Evolutionary conservation across 495 filamentous ascomycete species (phyloP).

Genomic region (Viridothelium virens): DNA sequence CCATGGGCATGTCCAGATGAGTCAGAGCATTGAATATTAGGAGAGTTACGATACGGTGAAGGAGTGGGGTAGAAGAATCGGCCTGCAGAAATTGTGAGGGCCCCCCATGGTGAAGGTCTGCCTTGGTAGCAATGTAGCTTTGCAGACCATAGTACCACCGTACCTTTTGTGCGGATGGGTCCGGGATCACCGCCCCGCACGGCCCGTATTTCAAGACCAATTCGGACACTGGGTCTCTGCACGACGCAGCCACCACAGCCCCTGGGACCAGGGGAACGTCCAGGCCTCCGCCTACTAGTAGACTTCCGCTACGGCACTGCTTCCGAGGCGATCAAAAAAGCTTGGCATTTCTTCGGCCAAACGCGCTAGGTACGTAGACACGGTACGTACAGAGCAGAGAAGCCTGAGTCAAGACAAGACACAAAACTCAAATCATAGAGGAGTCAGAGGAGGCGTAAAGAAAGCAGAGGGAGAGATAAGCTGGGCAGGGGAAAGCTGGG

Average conservation of each 20-base stretch:
- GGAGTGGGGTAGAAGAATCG: background rate
- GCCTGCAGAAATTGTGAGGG: background rate
- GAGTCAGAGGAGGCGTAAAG: background rate
- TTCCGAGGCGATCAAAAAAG: background rate
- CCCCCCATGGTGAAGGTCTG: background rate
- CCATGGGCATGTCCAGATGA: background rate
- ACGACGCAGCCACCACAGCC: background rate
- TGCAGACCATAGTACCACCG: background rate
- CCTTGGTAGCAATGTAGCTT: background rate
- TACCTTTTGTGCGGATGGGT: background rate
- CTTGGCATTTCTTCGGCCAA: background rate
- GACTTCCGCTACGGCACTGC: background rate
- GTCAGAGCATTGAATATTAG: background rate
- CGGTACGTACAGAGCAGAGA: background rate
- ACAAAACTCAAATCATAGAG: background rate
- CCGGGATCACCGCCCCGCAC: slow-evolving; percentile 3
- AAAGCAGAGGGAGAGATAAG: slow-evolving; percentile 2
- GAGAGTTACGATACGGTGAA: background rate
- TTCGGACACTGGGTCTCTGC: background rate
- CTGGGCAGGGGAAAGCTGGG: background rate
- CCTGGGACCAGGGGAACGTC: background rate
- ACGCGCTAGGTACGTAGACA: background rate
- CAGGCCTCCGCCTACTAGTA: background rate
- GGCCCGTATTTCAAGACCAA: background rate
- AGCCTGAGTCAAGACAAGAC: background rate